Conservation (phyloP, 176 grass and related monocot genomes). For the Tuctoria greenei region DNA sequence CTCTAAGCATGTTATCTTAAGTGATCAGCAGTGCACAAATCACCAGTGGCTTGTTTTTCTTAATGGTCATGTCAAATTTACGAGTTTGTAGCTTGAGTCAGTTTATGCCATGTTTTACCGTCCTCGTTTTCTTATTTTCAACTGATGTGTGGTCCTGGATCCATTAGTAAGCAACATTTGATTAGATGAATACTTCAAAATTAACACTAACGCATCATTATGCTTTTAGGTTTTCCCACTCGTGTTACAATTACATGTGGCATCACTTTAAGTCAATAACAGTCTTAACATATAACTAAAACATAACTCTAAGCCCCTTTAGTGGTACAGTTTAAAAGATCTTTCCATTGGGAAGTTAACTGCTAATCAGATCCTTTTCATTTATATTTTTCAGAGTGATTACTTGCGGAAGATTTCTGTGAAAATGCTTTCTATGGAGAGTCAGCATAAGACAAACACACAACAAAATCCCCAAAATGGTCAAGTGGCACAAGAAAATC, state of each 20-base stretch:
- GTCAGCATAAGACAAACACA: constrained; percentile 39
- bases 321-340: background rate
- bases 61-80: background rate
- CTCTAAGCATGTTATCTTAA: background rate
- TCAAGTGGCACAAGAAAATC: too few relatives aligned
- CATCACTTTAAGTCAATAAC: background rate
- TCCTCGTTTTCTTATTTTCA: background rate
- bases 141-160: background rate
- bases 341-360: background rate
- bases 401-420: constrained; percentile 87
- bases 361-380: constrained; percentile 20
- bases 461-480: constrained; percentile 48
- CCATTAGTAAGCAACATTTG: background rate
- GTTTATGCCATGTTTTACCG: background rate
- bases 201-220: background rate
- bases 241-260: background rate
- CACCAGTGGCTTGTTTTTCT: background rate
- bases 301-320: background rate
- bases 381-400: constrained; percentile 57
- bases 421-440: constrained; percentile 85
- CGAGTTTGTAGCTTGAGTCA: background rate
- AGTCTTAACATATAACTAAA: too few relatives aligned
- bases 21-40: background rate
- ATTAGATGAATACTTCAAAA: background rate
- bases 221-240: background rate